A percentile compares a stretch with the other conserved stretches of the same genome.
These are phyloP conservation scores for Alternaria gaisen DNA, from an alignment of 2,329 filamentous ascomycete genomes.

Conservation along the genomic window DNA sequence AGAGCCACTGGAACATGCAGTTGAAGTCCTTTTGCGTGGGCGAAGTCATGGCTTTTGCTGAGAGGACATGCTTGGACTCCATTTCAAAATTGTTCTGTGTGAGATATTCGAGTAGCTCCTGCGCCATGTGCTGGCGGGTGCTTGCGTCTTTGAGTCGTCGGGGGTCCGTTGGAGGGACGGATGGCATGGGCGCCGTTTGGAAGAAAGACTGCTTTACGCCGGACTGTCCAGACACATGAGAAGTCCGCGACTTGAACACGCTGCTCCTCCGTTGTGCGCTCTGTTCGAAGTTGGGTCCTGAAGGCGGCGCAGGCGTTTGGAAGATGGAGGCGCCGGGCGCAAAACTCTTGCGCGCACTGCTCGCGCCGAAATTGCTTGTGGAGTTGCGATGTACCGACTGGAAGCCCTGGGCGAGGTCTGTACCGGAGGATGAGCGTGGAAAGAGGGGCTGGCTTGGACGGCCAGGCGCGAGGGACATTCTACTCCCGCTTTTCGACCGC, in stretches of 20 bases:
- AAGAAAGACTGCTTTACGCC: conserved; percentile 90
- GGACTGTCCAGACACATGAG: conserved; percentile 72
- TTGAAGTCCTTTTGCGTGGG: conserved; percentile 99
- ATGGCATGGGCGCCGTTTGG: conserved; percentile 81
- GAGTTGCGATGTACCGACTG: conserved; percentile 87
- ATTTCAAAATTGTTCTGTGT: conserved; percentile 95
- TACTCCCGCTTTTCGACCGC: conserved; percentile 82
- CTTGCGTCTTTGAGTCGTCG: conserved; percentile 82
- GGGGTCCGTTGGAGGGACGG: conserved; percentile 85
- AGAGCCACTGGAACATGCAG: conserved; percentile 97
- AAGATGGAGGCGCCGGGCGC: conserved; percentile 64
- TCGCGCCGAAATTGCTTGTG: conserved; percentile 70
- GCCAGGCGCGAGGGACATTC: conserved; percentile 81
- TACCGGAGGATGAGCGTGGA: conserved; percentile 82
- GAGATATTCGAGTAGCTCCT: conserved; percentile 91
- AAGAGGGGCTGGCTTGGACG: conserved; percentile 89
- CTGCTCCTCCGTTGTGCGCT: conserved; percentile 77
- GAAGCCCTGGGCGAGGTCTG: conserved; percentile 81
- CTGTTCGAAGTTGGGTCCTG: conserved; percentile 62
- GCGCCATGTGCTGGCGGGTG: conserved; percentile 82
- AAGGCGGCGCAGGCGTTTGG: conserved; percentile 56
- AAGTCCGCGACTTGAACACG: conserved; percentile 64
- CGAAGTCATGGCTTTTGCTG: conserved; percentile 87
- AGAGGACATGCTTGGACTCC: conserved; percentile 95
- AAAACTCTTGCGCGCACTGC: conserved; percentile 74